Conservation (phyloP, 768 basidiomycete genomes). For the Podaxis carcinomalis region DNA sequence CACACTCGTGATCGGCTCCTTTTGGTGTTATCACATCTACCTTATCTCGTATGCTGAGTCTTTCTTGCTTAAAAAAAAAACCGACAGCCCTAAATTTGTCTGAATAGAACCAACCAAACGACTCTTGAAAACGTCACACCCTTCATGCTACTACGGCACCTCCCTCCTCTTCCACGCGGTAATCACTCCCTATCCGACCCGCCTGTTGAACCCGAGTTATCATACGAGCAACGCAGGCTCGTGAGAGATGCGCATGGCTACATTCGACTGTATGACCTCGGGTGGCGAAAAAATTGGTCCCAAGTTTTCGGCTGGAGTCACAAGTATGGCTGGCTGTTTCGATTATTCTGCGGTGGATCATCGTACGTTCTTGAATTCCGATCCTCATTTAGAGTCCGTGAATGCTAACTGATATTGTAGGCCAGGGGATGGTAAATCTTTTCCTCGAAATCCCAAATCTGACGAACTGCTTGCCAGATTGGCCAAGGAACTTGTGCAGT, state of each 20-base stretch:
- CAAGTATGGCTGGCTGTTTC: conserved; percentile 46
- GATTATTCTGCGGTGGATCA: conserved; percentile 57
- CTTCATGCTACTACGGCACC: conserved; percentile 65
- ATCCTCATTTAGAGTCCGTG: neutral
- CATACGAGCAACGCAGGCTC: conserved; percentile 56
- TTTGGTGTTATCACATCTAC: conserved; percentile 72
- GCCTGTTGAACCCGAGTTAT: conserved; percentile 69
- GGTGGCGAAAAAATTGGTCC: conserved; percentile 65
- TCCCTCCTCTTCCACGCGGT: conserved; percentile 57
- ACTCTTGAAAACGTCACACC: conserved; percentile 75
- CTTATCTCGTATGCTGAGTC: conserved; percentile 38
- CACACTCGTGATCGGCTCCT: conserved; percentile 67
- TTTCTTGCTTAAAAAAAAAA: neutral
- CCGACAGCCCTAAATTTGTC: neutral
- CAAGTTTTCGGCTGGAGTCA: conserved; percentile 63
- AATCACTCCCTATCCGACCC: conserved; percentile 58
- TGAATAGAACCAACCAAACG: conserved; percentile 75
- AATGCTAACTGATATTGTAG: conserved; percentile 24
- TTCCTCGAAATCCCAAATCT: conserved; percentile 64
- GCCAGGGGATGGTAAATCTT: conserved; percentile 62
- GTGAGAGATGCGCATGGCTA: conserved; percentile 60
- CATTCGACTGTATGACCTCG: conserved; percentile 68
- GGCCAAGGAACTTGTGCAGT: conserved; percentile 55
- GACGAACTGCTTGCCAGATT: conserved; percentile 65
- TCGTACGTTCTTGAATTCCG: conserved; percentile 40